Evolutionary conservation across 257 asterid genomes (phyloP).

Genomic region (Nicotiana attenuata): DNA sequence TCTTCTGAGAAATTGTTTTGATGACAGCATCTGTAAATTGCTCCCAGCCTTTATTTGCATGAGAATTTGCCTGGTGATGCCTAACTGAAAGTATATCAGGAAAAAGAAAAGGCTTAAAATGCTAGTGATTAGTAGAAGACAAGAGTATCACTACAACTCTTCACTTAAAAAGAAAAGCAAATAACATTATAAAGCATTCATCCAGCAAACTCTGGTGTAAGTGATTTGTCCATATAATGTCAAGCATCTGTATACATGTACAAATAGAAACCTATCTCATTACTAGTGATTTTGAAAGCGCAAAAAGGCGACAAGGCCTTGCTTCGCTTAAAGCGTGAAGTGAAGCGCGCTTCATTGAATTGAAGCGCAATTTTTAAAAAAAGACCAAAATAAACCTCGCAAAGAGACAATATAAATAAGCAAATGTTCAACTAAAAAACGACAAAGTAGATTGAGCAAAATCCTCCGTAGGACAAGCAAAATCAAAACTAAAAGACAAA

Average conservation of each 20-base stretch:
- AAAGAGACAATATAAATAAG: too few species aligned
- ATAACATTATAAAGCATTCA: background rate
- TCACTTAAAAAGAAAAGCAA: slow-evolving; percentile 1
- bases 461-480: too few species aligned
- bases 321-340: too few species aligned
- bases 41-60: slow-evolving; percentile 98
- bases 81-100: slow-evolving; percentile 46
- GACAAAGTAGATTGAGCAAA: too few species aligned
- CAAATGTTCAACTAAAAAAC: too few species aligned
- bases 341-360: too few species aligned
- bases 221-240: background rate
- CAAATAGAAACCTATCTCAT: background rate
- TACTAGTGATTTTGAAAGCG: too few species aligned
- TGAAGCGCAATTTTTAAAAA: too few species aligned
- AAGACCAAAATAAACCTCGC: too few species aligned
- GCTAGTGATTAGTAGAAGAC: background rate
- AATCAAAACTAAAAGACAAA: too few species aligned
- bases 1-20: slow-evolving; percentile 65
- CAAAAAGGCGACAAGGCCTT: too few species aligned
- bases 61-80: slow-evolving; percentile 88
- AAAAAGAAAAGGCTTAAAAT: background rate
- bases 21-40: slow-evolving; percentile 94
- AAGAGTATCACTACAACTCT: background rate
- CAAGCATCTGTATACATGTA: background rate
- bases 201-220: background rate